Evolutionary conservation across 176 grass and related monocot species (phyloP).

Genomic region (Dactylis glomerata): DNA sequence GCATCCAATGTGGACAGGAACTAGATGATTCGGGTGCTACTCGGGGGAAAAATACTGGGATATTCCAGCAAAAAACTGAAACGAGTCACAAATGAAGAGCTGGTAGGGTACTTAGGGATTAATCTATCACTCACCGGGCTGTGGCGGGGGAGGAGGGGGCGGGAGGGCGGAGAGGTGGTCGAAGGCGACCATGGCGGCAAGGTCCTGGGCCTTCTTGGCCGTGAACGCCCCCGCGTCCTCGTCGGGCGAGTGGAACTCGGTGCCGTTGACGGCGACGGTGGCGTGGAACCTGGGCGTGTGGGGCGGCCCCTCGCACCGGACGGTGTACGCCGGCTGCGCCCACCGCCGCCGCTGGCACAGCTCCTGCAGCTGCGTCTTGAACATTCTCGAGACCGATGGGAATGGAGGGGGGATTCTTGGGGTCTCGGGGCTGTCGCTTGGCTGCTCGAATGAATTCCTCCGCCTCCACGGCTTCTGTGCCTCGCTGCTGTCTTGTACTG

Average conservation of each 20-base stretch:
- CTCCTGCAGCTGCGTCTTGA: slow-evolving; percentile 58
- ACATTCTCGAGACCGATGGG: slow-evolving; percentile 36
- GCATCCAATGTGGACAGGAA: not conserved
- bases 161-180: slow-evolving; percentile 37
- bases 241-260: slow-evolving; percentile 46
- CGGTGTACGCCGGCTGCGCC: slow-evolving; percentile 52
- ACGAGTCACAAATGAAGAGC: not conserved
- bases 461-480: not conserved
- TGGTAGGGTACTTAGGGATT: not conserved
- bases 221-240: slow-evolving; percentile 38
- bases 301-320: slow-evolving; percentile 18
- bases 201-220: slow-evolving; percentile 63
- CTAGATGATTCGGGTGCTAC: too few species aligned
- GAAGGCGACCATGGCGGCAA: slow-evolving; percentile 62
- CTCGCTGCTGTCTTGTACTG: not conserved
- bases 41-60: too few species aligned
- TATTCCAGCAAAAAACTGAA: not conserved
- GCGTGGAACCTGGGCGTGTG: slow-evolving; percentile 48
- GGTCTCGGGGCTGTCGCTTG: too few species aligned
- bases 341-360: slow-evolving; percentile 73
- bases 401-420: not conserved
- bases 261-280: slow-evolving; percentile 56
- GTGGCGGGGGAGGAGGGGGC: not conserved
- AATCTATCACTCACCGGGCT: slow-evolving; percentile 30
- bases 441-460: not conserved